These are phyloP conservation scores for Lactarius evosmus DNA, from an alignment of 768 basidiomycete genomes.

Conservation along the genomic window DNA sequence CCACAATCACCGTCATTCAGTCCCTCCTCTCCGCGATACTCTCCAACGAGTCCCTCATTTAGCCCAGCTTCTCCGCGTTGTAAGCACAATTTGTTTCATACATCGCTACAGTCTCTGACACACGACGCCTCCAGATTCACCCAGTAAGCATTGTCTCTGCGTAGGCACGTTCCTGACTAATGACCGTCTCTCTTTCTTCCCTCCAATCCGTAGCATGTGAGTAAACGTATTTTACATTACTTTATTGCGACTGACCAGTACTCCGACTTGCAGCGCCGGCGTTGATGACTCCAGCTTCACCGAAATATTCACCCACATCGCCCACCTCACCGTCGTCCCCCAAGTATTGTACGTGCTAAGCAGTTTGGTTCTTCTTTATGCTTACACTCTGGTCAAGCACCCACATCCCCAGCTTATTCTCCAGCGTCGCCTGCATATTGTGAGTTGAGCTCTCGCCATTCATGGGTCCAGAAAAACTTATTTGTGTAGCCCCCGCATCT, in stretches of 20 bases:
- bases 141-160: conserved; percentile 52
- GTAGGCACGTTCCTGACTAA: conserved; percentile 31
- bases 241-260: conserved; percentile 19
- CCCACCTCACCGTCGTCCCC: conserved; percentile 93
- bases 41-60: conserved; percentile 85
- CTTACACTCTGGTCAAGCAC: conserved; percentile 47
- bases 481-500: conserved; percentile 65
- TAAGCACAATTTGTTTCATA: conserved; percentile 41
- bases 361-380: background rate
- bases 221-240: conserved; percentile 32
- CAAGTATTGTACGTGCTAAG: conserved; percentile 69
- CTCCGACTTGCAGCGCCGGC: conserved; percentile 54
- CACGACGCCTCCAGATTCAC: conserved; percentile 55
- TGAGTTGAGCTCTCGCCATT: conserved; percentile 38
- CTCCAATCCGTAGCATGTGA: conserved; percentile 53
- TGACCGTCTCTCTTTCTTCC: conserved; percentile 11
- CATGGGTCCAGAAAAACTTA: conserved; percentile 14
- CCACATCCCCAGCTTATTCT: conserved; percentile 84
- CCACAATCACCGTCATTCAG: conserved; percentile 92
- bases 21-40: conserved; percentile 85
- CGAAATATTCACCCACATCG: conserved; percentile 91
- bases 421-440: conserved; percentile 85
- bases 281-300: conserved; percentile 85
- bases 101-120: conserved; percentile 21
- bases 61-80: conserved; percentile 86